Evolutionary conservation across 2,329 filamentous ascomycete genomes (phyloP), one percentile per base, ranked within the genome.

Genomic region (Apiospora pterosperma): DNA sequence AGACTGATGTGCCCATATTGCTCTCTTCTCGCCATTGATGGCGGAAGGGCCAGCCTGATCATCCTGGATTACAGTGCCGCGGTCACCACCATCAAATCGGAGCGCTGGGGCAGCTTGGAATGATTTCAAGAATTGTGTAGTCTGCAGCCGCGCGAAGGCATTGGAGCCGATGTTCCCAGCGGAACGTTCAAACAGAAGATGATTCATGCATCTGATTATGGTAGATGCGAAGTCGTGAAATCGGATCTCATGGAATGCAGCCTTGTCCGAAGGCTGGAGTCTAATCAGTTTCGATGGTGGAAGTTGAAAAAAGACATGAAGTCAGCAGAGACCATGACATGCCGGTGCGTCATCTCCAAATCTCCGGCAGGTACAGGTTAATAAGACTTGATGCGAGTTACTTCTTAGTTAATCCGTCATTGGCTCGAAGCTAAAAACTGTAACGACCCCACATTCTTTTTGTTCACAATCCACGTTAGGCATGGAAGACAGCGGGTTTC

Each of bases 181-280:
- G 75, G 91, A 89, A 79, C 93, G 89, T 76, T 92, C 88, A 77
- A 96, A 83, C 67, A 96, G 82, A 76, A 90, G 88, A 75, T 87
- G 82, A 87, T 91, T 90, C 89, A 93, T 95, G 82, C 88, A 90
- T 89, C 58, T 36, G 21, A 23, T 14, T 60, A 8, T 34, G 19
- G 2, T 8, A 34, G n/a, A 34, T 34, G 6, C 28, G 12, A 8
- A 34, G 34, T n/a, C 16, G 28, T n/a, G 28, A 11, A 12, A 5
- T 34, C n/a, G 16, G 16, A 34, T 55, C 16, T 4, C 28, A 5
- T 55, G 48, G 12, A 34, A 12, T 5, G 28, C 25, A 21, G 48
- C 25, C 21, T n/a, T 10, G 31, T 8, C 14, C 25, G 48, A 34
- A n/a, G 14, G 23, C 28, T 34, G 19, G 16, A 55, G 48, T 11